Percentiles rank a stretch among this genome's conserved stretches.
Evolutionary conservation across 192 early-diverging fungal species (phyloP).

Genomic region (Coemansia sp.): DNA sequence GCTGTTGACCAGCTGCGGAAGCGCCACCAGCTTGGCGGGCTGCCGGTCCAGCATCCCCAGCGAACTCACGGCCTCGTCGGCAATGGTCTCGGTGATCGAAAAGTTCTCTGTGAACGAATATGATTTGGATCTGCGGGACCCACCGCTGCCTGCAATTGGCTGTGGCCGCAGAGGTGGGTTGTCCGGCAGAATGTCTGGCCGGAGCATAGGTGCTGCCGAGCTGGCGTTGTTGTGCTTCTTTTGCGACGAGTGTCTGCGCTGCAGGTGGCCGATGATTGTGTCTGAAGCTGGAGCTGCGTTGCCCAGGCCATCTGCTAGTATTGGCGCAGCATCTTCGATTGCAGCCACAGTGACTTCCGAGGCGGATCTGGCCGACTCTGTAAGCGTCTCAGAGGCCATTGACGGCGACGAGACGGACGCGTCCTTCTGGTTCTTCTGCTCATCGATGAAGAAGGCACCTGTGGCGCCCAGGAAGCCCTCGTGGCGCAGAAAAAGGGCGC

Average conservation of each 20-base stretch:
- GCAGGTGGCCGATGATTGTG: background rate
- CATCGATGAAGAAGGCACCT: constrained; percentile 64
- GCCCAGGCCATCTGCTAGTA: background rate
- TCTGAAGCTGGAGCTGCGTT: background rate
- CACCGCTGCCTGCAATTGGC: background rate
- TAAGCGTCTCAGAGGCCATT: background rate
- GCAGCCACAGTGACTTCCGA: background rate
- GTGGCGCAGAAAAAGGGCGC: constrained; percentile 93
- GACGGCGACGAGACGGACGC: background rate
- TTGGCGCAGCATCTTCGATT: background rate
- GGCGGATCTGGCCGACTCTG: too few relatives aligned
- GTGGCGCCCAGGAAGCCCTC: constrained; percentile 96
- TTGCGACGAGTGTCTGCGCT: background rate
- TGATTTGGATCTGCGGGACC: constrained; percentile 10
- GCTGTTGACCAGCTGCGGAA: constrained; percentile 62
- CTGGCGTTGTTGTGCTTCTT: background rate
- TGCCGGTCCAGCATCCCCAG: constrained; percentile 69
- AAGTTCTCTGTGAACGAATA: constrained; percentile 88
- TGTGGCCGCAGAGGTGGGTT: background rate
- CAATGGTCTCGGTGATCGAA: constrained; percentile 59
- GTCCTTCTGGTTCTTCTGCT: background rate
- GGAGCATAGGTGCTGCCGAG: background rate
- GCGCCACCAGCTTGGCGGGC: constrained; percentile 53
- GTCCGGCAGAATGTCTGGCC: background rate
- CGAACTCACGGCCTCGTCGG: constrained; percentile 56